These are phyloP conservation scores for Mortierella sp. DNA, from an alignment of 371 early-diverging fungal genomes.

Conservation along the genomic window DNA sequence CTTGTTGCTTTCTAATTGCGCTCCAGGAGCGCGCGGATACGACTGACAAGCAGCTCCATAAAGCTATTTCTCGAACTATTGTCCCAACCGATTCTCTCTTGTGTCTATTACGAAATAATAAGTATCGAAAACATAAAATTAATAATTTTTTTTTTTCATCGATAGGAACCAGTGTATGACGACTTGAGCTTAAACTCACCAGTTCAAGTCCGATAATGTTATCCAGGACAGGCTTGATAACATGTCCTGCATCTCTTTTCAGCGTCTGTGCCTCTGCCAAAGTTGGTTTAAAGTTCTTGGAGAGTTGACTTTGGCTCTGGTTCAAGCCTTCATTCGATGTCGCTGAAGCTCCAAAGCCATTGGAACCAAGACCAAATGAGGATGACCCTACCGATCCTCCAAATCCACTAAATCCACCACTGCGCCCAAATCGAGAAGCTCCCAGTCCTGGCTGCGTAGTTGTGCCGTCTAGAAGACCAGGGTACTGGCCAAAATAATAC, in stretches of 20 bases:
- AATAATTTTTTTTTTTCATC: background rate
- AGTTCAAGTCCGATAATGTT: slow-evolving; percentile 57
- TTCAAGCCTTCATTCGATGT: slow-evolving; percentile 15
- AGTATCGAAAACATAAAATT: background rate
- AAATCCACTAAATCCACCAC: slow-evolving; percentile 33
- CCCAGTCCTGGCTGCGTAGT: slow-evolving; percentile 29
- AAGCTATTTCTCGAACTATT: slow-evolving; percentile 61
- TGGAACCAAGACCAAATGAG: slow-evolving; percentile 37
- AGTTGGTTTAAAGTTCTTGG: slow-evolving; percentile 57
- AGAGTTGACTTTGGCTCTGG: slow-evolving; percentile 42
- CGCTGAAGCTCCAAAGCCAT: slow-evolving; percentile 14
- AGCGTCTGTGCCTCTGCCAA: slow-evolving; percentile 60
- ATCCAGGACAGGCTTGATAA: slow-evolving; percentile 59
- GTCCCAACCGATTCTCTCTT: slow-evolving; percentile 56
- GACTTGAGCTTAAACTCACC: slow-evolving; percentile 18
- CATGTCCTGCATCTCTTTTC: slow-evolving; percentile 62
- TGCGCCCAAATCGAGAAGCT: slow-evolving; percentile 57
- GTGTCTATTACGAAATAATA: slow-evolving; percentile 11
- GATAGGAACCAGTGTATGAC: background rate
- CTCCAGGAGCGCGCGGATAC: slow-evolving; percentile 61
- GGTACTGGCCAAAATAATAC: slow-evolving; percentile 58
- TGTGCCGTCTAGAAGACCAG: slow-evolving; percentile 35
- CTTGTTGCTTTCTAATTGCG: slow-evolving; percentile 26
- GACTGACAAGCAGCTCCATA: slow-evolving; percentile 63
- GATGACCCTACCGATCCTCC: slow-evolving; percentile 13